Conservation (phyloP, 768 basidiomycete species). For the Pulveroboletus sp. region DNA sequence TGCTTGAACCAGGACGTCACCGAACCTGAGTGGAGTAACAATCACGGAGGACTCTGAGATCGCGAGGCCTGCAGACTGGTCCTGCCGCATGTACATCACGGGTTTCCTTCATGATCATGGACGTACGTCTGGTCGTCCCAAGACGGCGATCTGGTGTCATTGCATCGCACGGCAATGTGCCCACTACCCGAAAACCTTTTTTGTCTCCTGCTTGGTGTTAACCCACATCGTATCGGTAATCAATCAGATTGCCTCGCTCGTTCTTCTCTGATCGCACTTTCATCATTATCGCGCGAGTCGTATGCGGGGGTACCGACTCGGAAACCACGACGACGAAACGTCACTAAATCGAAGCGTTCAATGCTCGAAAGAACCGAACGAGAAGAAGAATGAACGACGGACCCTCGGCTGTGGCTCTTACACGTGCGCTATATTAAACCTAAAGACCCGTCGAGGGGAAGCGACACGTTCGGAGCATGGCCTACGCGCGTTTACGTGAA, state of each 20-base stretch:
- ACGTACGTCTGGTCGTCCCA: neutral
- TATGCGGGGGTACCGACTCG: too few species aligned
- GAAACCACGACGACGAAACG: too few species aligned
- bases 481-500: neutral
- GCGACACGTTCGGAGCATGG: neutral
- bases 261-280: neutral
- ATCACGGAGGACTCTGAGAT: neutral
- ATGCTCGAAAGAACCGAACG: too few species aligned
- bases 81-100: neutral
- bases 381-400: neutral
- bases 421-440: constrained; percentile 10
- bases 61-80: constrained; percentile 2
- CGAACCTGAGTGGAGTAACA: neutral
- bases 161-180: neutral
- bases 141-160: constrained; percentile 7
- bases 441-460: constrained; percentile 2
- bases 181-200: too few species aligned
- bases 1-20: neutral
- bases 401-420: neutral
- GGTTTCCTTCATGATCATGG: neutral
- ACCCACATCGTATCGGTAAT: neutral
- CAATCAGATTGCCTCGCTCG: neutral
- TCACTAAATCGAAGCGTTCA: too few species aligned
- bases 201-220: too few species aligned
- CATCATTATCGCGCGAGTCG: neutral